phyloP scores from a whole-genome alignment of 306 rosid genomes.

The Casuarina glauca region DNA sequence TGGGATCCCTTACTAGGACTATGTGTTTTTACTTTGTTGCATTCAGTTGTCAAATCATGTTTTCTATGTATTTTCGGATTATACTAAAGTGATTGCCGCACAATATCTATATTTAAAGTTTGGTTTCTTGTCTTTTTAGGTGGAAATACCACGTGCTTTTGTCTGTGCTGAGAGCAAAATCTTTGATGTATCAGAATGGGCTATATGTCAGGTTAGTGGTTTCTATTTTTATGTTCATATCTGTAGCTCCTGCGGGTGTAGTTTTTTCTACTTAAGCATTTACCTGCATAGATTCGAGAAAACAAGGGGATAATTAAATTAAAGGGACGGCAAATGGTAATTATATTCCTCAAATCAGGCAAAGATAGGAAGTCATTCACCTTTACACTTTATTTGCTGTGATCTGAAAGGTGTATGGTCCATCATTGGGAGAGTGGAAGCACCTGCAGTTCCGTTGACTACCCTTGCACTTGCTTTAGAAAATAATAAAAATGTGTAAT shows the following conservation, averaged over 20 bases:
- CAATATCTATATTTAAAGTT: not conserved
- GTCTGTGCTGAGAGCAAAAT: constrained; percentile 98
- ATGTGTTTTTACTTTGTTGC: constrained; percentile 4
- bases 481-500: not conserved
- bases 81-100: not conserved
- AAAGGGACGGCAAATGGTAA: not conserved
- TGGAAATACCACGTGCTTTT: constrained; percentile 96
- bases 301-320: not conserved
- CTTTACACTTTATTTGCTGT: not conserved
- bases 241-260: not conserved
- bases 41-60: not conserved
- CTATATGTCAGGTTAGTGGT: constrained; percentile 89
- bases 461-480: not conserved
- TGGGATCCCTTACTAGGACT: not conserved
- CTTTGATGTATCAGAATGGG: constrained; percentile 99
- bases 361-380: not conserved
- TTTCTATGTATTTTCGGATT: not conserved
- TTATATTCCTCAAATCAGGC: not conserved
- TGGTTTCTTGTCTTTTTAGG: constrained; percentile 45
- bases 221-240: not conserved
- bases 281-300: not conserved
- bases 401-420: not conserved
- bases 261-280: not conserved
- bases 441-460: not conserved
- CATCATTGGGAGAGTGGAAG: not conserved